Base-by-base conservation (phyloP, 164 flowering plant species). In the Chloranthus sessilifolius region DNA sequence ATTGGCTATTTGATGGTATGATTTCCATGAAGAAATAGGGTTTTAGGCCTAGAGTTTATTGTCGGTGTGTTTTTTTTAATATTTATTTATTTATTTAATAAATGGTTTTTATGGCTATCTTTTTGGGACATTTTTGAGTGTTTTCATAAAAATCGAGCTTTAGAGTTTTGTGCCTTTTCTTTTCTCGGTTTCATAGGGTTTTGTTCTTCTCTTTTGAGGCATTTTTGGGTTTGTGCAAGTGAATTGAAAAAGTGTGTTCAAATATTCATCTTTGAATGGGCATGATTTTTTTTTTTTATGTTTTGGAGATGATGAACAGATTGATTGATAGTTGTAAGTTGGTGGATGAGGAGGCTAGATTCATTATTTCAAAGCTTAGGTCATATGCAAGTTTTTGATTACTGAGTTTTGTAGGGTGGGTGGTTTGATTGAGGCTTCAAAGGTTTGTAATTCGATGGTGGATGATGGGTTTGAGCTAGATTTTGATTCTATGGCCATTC, bases 241-340 rank as follows among this genome's bases (percentile, higher is more conserved):
- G 96, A 91, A 72, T 46, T 88, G 79, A 82, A 78, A 62, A 85
- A 74, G 56, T 85, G 90, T 41, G 83, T 91, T 30, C 77, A 77
- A 12, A 61, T 83, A 45, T 91, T 91, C 55, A n/a, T n/a, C 92
- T 85, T 54, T 46, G 82, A 57, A 79, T 88, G 96, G 72, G 77
- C 40, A 55, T 52, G n/a, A 61, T 55, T 54, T 85, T 73, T 22
- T 76, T 56, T 55, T 56, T 16, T 42, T 86, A 78, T 41, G 68
- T 59, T 50, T 44, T 83, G 67, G 82, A 68, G 52, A 74, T 65
- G 23, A 58, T 88, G 55, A 83, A 88, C 48, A 70, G 39, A 43
- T 86, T 73, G 15, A 70, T 85, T 23, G 82, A 79, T 47, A 47
- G 46, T 52, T 29, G 52, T 22, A 78, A 74, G 72, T 72, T 81